These are phyloP conservation scores for Microcyclospora tardicrescens DNA, from an alignment of 2,329 filamentous ascomycete species.

Conservation along the genomic window DNA sequence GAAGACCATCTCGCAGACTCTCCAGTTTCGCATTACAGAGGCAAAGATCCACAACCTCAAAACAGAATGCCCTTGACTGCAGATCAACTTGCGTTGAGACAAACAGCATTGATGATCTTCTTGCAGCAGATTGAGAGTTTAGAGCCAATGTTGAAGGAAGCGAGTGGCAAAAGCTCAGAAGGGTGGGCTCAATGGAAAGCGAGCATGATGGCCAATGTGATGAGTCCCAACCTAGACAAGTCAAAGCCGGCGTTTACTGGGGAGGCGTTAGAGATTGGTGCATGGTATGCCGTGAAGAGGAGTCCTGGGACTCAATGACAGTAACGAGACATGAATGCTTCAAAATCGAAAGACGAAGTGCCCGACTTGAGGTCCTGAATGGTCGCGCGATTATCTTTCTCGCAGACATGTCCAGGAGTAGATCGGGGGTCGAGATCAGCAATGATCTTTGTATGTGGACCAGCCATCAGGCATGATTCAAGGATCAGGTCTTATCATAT, in stretches of 20 bases:
- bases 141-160: conserved; percentile 69
- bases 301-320: background rate
- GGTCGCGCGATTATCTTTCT: too few species aligned
- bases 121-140: conserved; percentile 75
- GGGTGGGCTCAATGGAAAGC: conserved; percentile 88
- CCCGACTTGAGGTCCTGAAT: too few species aligned
- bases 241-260: conserved; percentile 61
- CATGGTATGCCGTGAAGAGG: conserved; percentile 49
- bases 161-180: conserved; percentile 74
- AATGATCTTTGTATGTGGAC: too few species aligned
- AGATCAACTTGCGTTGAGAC: conserved; percentile 58
- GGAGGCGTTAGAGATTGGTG: conserved; percentile 62
- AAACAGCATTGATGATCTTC: conserved; percentile 68
- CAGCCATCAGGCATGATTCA: too few species aligned
- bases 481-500: conserved; percentile 36
- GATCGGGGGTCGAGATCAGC: too few species aligned
- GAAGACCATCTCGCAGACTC: conserved; percentile 31
- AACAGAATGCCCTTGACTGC: conserved; percentile 8
- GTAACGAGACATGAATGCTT: background rate
- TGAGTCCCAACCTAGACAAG: conserved; percentile 44
- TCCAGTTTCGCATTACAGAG: conserved; percentile 10
- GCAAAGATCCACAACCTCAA: conserved; percentile 11
- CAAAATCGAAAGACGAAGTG: conserved; percentile 1
- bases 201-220: conserved; percentile 70
- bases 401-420: too few species aligned